Base-by-base conservation (phyloP, 495 filamentous ascomycete genomes). In the Pseudoneurospora amorphoporcata region DNA sequence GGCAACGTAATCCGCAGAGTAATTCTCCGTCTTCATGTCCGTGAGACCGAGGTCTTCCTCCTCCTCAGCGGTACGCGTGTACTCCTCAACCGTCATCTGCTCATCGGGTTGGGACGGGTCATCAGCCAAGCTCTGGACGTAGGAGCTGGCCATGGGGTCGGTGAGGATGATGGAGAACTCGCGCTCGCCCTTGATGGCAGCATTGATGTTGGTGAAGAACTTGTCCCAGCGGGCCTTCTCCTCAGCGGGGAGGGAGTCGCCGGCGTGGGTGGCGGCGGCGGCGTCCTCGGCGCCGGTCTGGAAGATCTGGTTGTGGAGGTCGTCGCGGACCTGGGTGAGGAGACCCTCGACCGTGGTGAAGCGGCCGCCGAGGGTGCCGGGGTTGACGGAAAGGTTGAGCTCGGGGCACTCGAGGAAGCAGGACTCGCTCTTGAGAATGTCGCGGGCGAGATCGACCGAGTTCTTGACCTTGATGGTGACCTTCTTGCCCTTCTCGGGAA, bases 341-440 rank as follows among this genome's bases (percentile, higher is more conserved):
- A 98, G 87, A 73, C 95, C 95, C 81, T 98, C 96, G 23, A 98
- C 88, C 6, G 96, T 99, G 10, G 95, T 98, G 84, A 99, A 99
- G 47, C 94, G 90, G n/a, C 95, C 95, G 73, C 95, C 95, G 5
- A 98, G 87, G 0, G 95, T 98, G 53, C 95, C 95, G 0, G 94
- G 92, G 77, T 94, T 90, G 32, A 98, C 92, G 40, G 87, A 87
- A 32, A 99, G 87, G 73, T 89, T 88, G 72, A 97, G 89, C 77
- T 98, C 94, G 3, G 94, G 91, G 77, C 92, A 95, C 76, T 88
- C 85, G 69, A 99, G 84, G 6, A 88, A 87, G 77, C 94, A 97
- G 42, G 91, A 95, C 81, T 98, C 95, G 77, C 92, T 94, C 86
- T 99, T 99, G 70, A 99, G 87, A 73, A 99, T 96, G 79, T 99